phyloP scores from a whole-genome alignment of 495 filamentous ascomycete species.

The Pyrenula massariospora region DNA sequence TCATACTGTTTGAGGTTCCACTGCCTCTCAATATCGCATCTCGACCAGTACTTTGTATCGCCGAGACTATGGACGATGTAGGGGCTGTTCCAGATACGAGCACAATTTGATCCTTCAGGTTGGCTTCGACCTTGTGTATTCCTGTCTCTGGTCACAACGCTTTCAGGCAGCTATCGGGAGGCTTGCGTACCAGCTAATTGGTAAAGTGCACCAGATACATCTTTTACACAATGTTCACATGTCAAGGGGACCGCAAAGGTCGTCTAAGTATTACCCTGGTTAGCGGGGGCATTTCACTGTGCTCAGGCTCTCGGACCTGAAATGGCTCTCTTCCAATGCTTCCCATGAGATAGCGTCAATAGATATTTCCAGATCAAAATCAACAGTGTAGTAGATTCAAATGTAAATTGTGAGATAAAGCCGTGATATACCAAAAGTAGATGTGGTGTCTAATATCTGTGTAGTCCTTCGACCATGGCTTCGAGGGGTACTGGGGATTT shows the following conservation, averaged over 20 bases:
- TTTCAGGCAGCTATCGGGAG: not conserved
- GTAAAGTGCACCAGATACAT: conserved; percentile 63
- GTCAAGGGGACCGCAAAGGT: conserved; percentile 90
- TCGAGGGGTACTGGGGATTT: too few species aligned
- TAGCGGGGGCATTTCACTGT: conserved; percentile 1
- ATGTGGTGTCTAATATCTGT: too few species aligned
- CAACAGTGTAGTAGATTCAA: too few species aligned
- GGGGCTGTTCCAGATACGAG: conserved; percentile 48
- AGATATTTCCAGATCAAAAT: too few species aligned
- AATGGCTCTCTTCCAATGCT: conserved; percentile 29
- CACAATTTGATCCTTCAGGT: conserved; percentile 34
- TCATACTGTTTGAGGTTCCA: conserved; percentile 71
- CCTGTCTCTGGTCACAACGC: conserved; percentile 11
- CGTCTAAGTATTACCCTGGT: conserved; percentile 40
- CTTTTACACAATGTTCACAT: conserved; percentile 77
- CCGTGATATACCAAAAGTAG: too few species aligned
- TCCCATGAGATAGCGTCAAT: too few species aligned
- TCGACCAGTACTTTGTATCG: conserved; percentile 80
- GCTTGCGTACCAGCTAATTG: conserved; percentile 50
- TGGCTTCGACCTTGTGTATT: conserved; percentile 35
- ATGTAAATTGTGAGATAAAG: too few species aligned
- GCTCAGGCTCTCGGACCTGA: conserved; percentile 28
- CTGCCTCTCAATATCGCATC: conserved; percentile 91
- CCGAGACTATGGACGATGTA: conserved; percentile 75
- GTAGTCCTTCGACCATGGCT: too few species aligned